phyloP scores from a whole-genome alignment of 2,329 filamentous ascomycete species.

The Helminthosporium solani region DNA sequence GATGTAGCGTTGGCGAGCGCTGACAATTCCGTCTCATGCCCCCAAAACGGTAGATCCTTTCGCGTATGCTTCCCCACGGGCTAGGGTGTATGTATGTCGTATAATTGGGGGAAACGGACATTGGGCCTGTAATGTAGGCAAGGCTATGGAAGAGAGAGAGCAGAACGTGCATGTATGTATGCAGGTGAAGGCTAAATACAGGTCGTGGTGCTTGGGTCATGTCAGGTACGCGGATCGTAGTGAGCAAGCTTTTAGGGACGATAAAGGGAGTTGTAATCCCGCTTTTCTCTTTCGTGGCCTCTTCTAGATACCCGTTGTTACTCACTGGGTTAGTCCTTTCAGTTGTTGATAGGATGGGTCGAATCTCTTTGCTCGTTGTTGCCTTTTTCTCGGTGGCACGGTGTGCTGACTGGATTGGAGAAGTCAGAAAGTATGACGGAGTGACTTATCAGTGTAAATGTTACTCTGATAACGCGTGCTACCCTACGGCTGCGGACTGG shows the following conservation, averaged over 20 bases:
- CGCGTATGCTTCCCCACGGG: too few relatives aligned
- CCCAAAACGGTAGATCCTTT: too few relatives aligned
- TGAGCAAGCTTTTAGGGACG: not conserved
- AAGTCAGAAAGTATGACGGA: constrained; percentile 27
- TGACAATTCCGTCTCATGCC: too few relatives aligned
- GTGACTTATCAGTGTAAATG: constrained; percentile 37
- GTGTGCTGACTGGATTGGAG: constrained; percentile 30
- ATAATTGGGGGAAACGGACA: not conserved
- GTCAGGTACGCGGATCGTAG: constrained; percentile 1
- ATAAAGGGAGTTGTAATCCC: too few relatives aligned
- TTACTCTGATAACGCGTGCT: constrained; percentile 38
- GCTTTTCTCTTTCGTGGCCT: too few relatives aligned
- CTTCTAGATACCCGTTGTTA: too few relatives aligned
- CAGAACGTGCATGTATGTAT: not conserved
- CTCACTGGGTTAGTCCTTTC: not conserved
- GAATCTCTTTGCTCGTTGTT: constrained; percentile 18
- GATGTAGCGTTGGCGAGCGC: too few relatives aligned
- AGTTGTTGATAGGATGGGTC: constrained; percentile 24
- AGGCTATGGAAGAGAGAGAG: not conserved
- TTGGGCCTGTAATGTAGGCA: constrained; percentile 1
- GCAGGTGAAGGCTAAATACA: not conserved
- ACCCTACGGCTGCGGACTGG: constrained; percentile 32
- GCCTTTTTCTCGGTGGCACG: constrained; percentile 21
- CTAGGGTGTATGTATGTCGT: not conserved
- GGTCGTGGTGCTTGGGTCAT: not conserved